Base-by-base conservation (phyloP, 2,329 filamentous ascomycete species). In the Colletotrichum godetiae region DNA sequence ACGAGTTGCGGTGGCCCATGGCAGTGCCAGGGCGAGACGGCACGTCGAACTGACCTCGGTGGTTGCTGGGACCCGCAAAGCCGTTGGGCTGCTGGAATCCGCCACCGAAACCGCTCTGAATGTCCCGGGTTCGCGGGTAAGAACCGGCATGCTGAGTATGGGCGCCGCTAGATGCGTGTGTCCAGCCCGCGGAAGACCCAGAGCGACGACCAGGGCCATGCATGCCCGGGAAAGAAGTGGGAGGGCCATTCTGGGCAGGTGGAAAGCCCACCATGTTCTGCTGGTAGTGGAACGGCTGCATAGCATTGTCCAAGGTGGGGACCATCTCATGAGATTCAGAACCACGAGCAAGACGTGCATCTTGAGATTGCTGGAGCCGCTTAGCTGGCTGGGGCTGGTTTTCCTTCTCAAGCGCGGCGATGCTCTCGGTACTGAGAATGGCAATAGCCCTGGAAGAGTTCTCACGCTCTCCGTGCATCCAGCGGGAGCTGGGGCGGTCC, bases 1-100 rank as follows among this genome's bases (percentile, higher is more conserved):
- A 84, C 74, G 75, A 31, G 31, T 35, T 29, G 15, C 62, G 72
- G 19, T 75, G 58, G 22, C 66, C 66, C 61, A 75, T 75, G 35
- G 68, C 55, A 62, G 68, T 73, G 27, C 62, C 49, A 53, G 73
- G 68, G 13, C 74, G 74, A 52, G 49, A 29, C 8, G 56, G 68
- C 58, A 65, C 58, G 37, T 49, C 35, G 19, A 55, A 55, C 24
- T 37, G 63, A 5, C 49, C 52, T 27, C 52, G 37, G 33, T 42
- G 64, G 19, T 35, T 15, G 11, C 60, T 49, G 37, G 49, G 24
- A 42, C 35, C 55, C 7, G 56, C 67, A 24, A 55, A 59, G 5
- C 13, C 42, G 24, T 64, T 59, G 31, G 33, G 11, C 19, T 73
- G 67, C 19, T 70, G 59, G 22, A 35, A 70, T 27, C 37, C 65